A percentile compares a stretch with the other conserved stretches of the same genome.
These are phyloP conservation scores for Sphaerulina populicola DNA, from an alignment of 2,329 filamentous ascomycete species.

Conservation along the genomic window DNA sequence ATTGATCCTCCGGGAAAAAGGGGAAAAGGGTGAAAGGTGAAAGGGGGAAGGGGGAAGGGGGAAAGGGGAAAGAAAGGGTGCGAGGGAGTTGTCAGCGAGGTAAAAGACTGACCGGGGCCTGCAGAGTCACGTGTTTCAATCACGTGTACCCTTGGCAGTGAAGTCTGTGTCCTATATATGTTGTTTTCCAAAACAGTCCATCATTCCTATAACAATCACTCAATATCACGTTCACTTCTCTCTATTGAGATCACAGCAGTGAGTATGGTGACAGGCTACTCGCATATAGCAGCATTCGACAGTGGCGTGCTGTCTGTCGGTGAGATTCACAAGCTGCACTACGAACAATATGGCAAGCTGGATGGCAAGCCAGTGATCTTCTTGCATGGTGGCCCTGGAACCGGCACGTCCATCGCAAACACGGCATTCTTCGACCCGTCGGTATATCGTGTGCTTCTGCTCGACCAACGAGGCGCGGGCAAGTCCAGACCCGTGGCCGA, in stretches of 20 bases:
- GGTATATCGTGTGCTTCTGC: constrained; percentile 36
- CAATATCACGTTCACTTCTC: no score
- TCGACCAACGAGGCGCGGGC: constrained; percentile 37
- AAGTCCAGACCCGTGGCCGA: constrained; percentile 24
- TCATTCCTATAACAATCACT: no score
- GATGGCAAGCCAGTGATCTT: constrained; percentile 14
- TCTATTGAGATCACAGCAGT: constrained; percentile 9
- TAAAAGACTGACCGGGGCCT: no score
- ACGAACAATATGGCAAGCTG: constrained; percentile 16
- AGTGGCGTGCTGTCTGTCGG: constrained; percentile 55
- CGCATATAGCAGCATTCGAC: constrained; percentile 54
- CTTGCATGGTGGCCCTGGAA: constrained; percentile 18
- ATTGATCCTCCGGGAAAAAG: no score
- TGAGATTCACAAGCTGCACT: constrained; percentile 15
- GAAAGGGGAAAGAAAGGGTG: no score
- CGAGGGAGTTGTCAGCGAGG: no score
- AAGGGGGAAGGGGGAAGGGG: no score
- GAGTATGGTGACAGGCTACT: neutral
- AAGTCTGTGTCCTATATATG: no score
- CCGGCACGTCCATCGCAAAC: constrained; percentile 8
- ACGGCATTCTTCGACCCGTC: constrained; percentile 21
- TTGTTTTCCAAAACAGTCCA: no score
- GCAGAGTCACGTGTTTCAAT: no score
- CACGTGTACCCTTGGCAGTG: no score
- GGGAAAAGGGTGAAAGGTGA: no score